phyloP scores from a whole-genome alignment of 305 asterid species.

The Fraxinus xanthoxyloides region DNA sequence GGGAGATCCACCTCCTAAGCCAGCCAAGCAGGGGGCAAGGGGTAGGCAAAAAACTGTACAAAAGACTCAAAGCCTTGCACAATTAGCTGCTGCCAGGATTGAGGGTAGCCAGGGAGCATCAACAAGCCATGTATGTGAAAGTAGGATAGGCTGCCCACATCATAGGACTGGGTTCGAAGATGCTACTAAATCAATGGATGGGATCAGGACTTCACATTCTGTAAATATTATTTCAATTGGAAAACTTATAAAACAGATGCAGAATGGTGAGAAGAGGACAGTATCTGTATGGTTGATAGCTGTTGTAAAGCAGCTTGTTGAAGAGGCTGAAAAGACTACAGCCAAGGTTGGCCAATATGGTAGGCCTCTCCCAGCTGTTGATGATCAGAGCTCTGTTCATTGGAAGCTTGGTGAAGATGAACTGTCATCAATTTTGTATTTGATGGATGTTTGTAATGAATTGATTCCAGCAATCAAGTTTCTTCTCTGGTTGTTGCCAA shows the following conservation, averaged over 20 bases:
- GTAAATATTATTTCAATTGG: slow-evolving; percentile 71
- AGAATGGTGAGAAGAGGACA: slow-evolving; percentile 70
- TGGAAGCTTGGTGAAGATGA: slow-evolving; percentile 98
- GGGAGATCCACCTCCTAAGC: slow-evolving; percentile 88
- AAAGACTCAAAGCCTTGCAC: slow-evolving; percentile 94
- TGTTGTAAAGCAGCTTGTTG: slow-evolving; percentile 64
- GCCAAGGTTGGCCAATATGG: slow-evolving; percentile 67
- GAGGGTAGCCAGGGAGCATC: slow-evolving; percentile 99
- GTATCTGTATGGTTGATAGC: slow-evolving; percentile 69
- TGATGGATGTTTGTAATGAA: slow-evolving; percentile 85
- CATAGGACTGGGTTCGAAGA: slow-evolving; percentile 64
- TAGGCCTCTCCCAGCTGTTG: slow-evolving; percentile 53
- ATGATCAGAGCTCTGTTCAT: slow-evolving; percentile 52
- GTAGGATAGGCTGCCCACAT: slow-evolving; percentile 72
- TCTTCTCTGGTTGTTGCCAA: slow-evolving; percentile 94
- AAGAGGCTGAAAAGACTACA: slow-evolving; percentile 68
- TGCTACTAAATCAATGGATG: slow-evolving; percentile 49
- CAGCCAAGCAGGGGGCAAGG: slow-evolving; percentile 71
- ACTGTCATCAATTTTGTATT: slow-evolving; percentile 62
- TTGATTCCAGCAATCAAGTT: slow-evolving; percentile 68
- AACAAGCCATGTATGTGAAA: slow-evolving; percentile 92
- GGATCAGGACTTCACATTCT: slow-evolving; percentile 38
- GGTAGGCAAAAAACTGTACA: slow-evolving; percentile 89
- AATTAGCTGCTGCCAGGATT: slow-evolving; percentile 89
- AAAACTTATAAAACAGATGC: slow-evolving; percentile 66